A percentile compares a stretch with the other conserved stretches of the same genome.
These are phyloP conservation scores for Bryum argenteum DNA, from an alignment of 225 moss, liverwort and hornwort species.

Conservation along the genomic window DNA sequence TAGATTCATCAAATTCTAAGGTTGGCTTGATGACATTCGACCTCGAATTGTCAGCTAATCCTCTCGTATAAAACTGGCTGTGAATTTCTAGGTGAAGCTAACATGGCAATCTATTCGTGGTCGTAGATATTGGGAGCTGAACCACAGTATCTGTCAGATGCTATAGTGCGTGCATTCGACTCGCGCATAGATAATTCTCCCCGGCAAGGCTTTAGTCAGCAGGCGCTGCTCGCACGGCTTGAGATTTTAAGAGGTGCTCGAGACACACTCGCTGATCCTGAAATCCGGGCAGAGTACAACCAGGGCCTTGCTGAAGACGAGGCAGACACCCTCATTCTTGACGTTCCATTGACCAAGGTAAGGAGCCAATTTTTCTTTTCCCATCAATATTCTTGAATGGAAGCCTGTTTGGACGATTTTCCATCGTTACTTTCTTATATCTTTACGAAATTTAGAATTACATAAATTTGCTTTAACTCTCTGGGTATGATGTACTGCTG, in stretches of 20 bases:
- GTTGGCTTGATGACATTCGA: background rate
- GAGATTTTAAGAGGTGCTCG: constrained; percentile 93
- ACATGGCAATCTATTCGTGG: constrained; percentile 13
- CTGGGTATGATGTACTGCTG: constrained; percentile 9
- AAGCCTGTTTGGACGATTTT: constrained; percentile 19
- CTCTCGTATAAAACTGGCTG: background rate
- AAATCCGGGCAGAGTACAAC: constrained; percentile 88
- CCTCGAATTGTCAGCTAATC: background rate
- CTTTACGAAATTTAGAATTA: background rate
- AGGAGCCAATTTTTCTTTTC: background rate
- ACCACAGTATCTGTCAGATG: constrained; percentile 83
- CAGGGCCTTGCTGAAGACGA: constrained; percentile 90
- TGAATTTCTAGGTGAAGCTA: background rate
- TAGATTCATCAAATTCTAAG: background rate
- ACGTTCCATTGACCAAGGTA: constrained; percentile 96
- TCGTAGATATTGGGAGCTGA: constrained; percentile 93
- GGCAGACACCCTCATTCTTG: constrained; percentile 85
- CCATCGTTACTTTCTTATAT: background rate
- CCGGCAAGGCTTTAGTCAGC: constrained; percentile 82
- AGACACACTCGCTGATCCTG: constrained; percentile 86
- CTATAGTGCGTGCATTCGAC: constrained; percentile 82
- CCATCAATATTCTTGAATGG: no score
- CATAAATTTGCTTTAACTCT: background rate
- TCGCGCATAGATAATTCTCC: constrained; percentile 84
- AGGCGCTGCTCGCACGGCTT: constrained; percentile 74